Base-by-base conservation (phyloP, 164 flowering plant species). In the Amborella trichopoda region DNA sequence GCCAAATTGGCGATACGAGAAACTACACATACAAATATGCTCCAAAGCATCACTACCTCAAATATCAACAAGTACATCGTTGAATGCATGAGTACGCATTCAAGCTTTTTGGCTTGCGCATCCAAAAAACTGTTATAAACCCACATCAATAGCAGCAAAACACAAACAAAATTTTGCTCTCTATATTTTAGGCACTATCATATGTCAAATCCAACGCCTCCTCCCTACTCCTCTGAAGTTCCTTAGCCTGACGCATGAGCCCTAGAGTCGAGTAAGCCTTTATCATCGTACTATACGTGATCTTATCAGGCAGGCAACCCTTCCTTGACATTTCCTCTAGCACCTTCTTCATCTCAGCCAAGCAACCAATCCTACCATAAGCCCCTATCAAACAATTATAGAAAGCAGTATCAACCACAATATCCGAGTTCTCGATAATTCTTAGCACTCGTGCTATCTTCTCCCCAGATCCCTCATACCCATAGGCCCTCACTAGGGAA, bases 341-440 rank as follows among this genome's bases (percentile, higher is more conserved):
- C 66, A 81, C 95, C 26, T 63, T 80, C 58, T 69, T 82, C 96
- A 88, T 84, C 77, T 88, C 96, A n/a, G 74, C 73, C 28, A 93
- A 60, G 54, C 77, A 61, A 21, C 73, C 87, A 68, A 79, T 48
- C 67, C 73, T 80, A 22, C 95, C 96, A 76, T 84, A 93, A 1
- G 96, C 84, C 61, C 84, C 96, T 32, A 85, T 70, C 54, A 93
- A 59, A 60, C 99, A 87, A 45, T 93, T 93, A 47, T 78, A 93
- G 44, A 88, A 93, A 30, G 77, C 80, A 6, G 55, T 69, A 53
- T 93, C 96, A 28, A 88, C 67, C 25, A 55, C 68, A 18, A 93
- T 71, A 49, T 84, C 95, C 0, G 95, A 82, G 50, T 83, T 84
- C 50, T 93, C 89, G 17, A 79, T 68, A 38, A 76, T 64, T 18